Percentiles rank a stretch among this genome's conserved stretches.
These are phyloP conservation scores for Pichia nanzhaoensis DNA, from an alignment of 805 yeast genomes.

Conservation along the genomic window DNA sequence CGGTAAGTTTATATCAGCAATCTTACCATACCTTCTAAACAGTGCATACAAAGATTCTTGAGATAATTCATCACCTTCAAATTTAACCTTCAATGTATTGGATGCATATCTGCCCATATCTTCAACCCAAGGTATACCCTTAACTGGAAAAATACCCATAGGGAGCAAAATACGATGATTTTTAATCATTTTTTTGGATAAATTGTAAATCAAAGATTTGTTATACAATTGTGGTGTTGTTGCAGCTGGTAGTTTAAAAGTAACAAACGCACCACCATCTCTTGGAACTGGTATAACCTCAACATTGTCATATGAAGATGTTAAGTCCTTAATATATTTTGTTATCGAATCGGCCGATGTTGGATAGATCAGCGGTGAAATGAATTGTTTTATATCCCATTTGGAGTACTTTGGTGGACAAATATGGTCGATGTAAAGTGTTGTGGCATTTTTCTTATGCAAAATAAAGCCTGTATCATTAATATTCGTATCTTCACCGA, in stretches of 20 bases:
- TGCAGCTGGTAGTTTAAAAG: constrained; percentile 53
- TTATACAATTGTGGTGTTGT: constrained; percentile 17
- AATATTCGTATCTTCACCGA: constrained; percentile 50
- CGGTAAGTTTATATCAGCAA: constrained; percentile 62
- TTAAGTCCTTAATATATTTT: constrained; percentile 27
- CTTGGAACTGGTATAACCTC: constrained; percentile 64
- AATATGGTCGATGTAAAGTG: constrained; percentile 52
- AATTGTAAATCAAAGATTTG: constrained; percentile 15
- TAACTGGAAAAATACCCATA: constrained; percentile 63
- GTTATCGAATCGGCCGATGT: constrained; percentile 32
- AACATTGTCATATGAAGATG: constrained; percentile 32
- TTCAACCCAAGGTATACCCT: constrained; percentile 95
- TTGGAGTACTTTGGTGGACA: constrained; percentile 36
- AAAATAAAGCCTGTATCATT: constrained; percentile 52
- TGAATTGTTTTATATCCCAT: constrained; percentile 42
- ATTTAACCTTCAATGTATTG: constrained; percentile 52
- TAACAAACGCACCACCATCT: constrained; percentile 94
- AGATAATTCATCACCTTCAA: constrained; percentile 68
- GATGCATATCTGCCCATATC: constrained; percentile 79
- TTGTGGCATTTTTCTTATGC: constrained; percentile 41
- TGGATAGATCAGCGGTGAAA: constrained; percentile 34
- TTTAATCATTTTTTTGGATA: constrained; percentile 9
- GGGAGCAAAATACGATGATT: constrained; percentile 32
- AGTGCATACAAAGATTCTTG: constrained; percentile 75
- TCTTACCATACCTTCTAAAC: constrained; percentile 82